Conservation (phyloP, 2,329 filamentous ascomycete genomes). For the Aspergillus niger region DNA sequence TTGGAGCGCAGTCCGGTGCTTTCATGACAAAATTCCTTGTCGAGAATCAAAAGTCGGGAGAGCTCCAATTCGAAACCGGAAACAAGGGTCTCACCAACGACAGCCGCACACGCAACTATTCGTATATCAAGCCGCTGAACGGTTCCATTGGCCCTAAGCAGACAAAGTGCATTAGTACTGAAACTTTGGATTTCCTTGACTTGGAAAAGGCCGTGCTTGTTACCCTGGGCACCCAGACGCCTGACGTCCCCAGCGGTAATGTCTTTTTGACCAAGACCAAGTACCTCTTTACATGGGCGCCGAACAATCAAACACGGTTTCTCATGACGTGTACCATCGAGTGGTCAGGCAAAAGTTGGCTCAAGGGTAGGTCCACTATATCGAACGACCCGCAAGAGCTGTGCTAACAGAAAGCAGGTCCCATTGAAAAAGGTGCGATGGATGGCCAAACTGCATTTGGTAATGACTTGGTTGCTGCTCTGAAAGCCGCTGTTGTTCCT, state of each 20-base stretch:
- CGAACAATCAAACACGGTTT: constrained; percentile 80
- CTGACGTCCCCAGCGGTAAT: constrained; percentile 92
- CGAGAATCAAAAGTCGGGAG: constrained; percentile 82
- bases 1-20: constrained; percentile 73
- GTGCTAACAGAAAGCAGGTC: constrained; percentile 59
- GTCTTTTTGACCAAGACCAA: constrained; percentile 90
- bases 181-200: constrained; percentile 81
- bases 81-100: constrained; percentile 76
- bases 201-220: constrained; percentile 84
- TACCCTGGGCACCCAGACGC: constrained; percentile 81
- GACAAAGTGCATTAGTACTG: constrained; percentile 89
- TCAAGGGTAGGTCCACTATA: constrained; percentile 70
- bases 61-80: constrained; percentile 81
- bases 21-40: constrained; percentile 89
- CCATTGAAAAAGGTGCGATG: constrained; percentile 93
- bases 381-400: background rate
- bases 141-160: constrained; percentile 85
- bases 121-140: constrained; percentile 88
- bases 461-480: constrained; percentile 72
- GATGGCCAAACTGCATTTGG: constrained; percentile 85
- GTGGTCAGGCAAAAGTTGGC: constrained; percentile 97
- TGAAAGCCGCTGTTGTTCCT: constrained; percentile 72
- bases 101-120: constrained; percentile 72
- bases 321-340: constrained; percentile 89
- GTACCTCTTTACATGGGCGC: constrained; percentile 91